Conservation (phyloP, 345 rosid genomes). For the Gossypium australe region DNA sequence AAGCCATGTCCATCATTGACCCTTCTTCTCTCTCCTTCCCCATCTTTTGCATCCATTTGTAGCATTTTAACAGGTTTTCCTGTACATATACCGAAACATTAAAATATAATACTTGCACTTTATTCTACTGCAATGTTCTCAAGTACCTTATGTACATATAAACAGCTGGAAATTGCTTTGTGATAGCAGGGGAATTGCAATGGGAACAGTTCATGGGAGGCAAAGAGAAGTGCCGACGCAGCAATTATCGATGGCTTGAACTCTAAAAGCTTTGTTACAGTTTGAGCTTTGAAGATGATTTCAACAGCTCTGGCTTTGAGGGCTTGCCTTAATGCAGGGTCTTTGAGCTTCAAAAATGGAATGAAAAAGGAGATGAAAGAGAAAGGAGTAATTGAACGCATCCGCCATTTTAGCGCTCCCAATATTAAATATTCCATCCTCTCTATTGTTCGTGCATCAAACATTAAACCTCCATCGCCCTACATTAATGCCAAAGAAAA, state of each 20-base stretch:
- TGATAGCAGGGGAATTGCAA: conserved; percentile 37
- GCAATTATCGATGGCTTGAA: conserved; percentile 77
- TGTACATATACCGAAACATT: conserved; percentile 6
- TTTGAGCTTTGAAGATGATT: conserved; percentile 57
- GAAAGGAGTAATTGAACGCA: conserved; percentile 85
- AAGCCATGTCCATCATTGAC: conserved; percentile 31
- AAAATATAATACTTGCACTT: not conserved
- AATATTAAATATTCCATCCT: conserved; percentile 70
- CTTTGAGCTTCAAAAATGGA: conserved; percentile 43
- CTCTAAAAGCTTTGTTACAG: conserved; percentile 47
- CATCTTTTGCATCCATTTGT: conserved; percentile 36
- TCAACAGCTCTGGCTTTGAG: conserved; percentile 51
- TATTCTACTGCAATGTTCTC: not conserved
- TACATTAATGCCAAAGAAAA: not conserved
- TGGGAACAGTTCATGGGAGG: conserved; percentile 54
- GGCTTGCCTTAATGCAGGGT: conserved; percentile 37
- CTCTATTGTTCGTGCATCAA: conserved; percentile 47
- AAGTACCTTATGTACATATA: conserved; percentile 51
- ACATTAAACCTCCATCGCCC: conserved; percentile 46
- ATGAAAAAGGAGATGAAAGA: conserved; percentile 57
- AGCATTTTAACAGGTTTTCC: conserved; percentile 53
- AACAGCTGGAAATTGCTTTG: conserved; percentile 38
- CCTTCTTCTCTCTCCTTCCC: conserved; percentile 30
- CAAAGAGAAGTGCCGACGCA: conserved; percentile 64
- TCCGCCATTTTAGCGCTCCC: conserved; percentile 81